Conservation (phyloP, 1,284 basidiomycete species). For the Sutorius eximius region DNA sequence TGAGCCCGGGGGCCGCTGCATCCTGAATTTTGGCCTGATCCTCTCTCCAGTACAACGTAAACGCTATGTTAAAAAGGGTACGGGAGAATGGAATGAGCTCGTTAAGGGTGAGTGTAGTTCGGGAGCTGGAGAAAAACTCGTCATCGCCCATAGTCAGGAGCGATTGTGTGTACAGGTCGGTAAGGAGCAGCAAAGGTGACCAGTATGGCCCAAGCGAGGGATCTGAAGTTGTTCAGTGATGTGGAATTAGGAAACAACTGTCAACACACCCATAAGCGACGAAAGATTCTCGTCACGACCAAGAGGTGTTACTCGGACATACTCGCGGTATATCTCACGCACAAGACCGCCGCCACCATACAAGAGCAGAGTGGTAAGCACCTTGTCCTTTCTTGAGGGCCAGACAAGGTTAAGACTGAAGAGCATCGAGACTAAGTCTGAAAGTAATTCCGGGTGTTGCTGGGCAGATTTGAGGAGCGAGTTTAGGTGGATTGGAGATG, state of each 20-base stretch:
- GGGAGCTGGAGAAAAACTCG: slow-evolving; percentile 74
- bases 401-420: slow-evolving; percentile 56
- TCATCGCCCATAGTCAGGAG: slow-evolving; percentile 94
- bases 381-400: slow-evolving; percentile 55
- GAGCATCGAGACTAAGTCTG: slow-evolving; percentile 50
- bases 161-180: slow-evolving; percentile 82
- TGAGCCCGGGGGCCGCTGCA: slow-evolving; percentile 44
- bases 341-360: slow-evolving; percentile 60
- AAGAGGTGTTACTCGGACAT: slow-evolving; percentile 59
- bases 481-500: slow-evolving; percentile 50
- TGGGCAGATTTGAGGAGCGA: slow-evolving; percentile 46
- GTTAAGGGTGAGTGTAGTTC: slow-evolving; percentile 64
- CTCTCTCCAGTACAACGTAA: slow-evolving; percentile 78
- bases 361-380: slow-evolving; percentile 51
- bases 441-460: slow-evolving; percentile 39
- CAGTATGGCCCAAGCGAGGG: slow-evolving; percentile 48
- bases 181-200: slow-evolving; percentile 76
- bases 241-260: slow-evolving; percentile 4
- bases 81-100: slow-evolving; percentile 74
- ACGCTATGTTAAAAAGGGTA: slow-evolving; percentile 76
- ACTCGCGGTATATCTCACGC: slow-evolving; percentile 71
- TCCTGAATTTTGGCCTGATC: slow-evolving; percentile 46
- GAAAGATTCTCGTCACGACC: slow-evolving; percentile 50
- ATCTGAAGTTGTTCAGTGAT: slow-evolving; percentile 37
- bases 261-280: slow-evolving; percentile 42